phyloP scores from a whole-genome alignment of 176 grass and related monocot genomes.

The Lolium perenne region DNA sequence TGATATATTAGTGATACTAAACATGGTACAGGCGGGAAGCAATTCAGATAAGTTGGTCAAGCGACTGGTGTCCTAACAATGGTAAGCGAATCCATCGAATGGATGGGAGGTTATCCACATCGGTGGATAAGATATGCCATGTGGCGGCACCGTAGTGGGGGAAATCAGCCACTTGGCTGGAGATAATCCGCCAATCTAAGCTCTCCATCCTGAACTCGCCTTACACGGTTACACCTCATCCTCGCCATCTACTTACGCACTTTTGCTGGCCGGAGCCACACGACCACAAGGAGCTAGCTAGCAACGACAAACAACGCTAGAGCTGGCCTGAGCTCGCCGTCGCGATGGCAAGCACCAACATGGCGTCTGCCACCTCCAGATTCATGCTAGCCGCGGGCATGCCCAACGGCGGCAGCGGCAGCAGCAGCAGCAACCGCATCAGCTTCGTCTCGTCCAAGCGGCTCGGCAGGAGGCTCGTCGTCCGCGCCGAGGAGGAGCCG shows the following conservation, averaged over 20 bases:
- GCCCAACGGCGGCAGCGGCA: background rate
- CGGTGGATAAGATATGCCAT: conserved; percentile 63
- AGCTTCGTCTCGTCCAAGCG: conserved; percentile 46
- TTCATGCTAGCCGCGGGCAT: conserved; percentile 62
- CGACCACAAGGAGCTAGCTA: conserved; percentile 19
- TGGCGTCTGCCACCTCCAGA: conserved; percentile 78
- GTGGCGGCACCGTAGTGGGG: conserved; percentile 55
- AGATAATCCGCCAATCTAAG: conserved; percentile 58
- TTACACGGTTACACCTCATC: conserved; percentile 9
- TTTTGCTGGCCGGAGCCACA: conserved; percentile 27
- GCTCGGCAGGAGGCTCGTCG: conserved; percentile 59
- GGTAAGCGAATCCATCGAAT: conserved; percentile 36
- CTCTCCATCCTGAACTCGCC: background rate
- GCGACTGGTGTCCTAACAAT: too few relatives aligned
- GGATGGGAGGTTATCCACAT: conserved; percentile 67
- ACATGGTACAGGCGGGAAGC: too few relatives aligned
- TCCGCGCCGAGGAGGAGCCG: conserved; percentile 60
- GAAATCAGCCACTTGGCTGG: conserved; percentile 42
- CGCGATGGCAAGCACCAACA: conserved; percentile 88
- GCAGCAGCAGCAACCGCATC: conserved; percentile 37
- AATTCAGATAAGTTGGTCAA: too few relatives aligned
- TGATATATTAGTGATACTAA: too few relatives aligned
- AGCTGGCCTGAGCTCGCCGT: conserved; percentile 9
- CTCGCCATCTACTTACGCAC: background rate
- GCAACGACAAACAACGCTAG: background rate